Percentiles rank a stretch among this genome's conserved stretches.
Conservation (phyloP, 2,329 filamentous ascomycete genomes). For the Talaromyces sp. region DNA sequence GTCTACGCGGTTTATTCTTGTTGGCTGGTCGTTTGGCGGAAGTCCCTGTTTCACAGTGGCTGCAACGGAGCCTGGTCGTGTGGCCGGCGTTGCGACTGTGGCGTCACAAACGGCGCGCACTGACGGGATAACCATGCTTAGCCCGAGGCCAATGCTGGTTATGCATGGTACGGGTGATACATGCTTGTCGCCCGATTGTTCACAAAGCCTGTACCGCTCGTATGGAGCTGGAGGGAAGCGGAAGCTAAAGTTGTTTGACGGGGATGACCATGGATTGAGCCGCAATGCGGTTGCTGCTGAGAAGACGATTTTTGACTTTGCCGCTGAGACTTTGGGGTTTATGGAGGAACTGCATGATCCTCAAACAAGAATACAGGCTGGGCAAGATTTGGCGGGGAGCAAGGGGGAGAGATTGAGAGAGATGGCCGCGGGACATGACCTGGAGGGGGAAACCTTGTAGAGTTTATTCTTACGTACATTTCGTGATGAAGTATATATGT, state of each 20-base stretch:
- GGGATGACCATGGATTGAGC: slow-evolving; percentile 41
- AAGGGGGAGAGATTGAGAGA: slow-evolving; percentile 23
- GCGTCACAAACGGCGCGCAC: slow-evolving; percentile 37
- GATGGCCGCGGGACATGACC: slow-evolving; percentile 32
- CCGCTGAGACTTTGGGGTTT: slow-evolving; percentile 30
- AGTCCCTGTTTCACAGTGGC: slow-evolving; percentile 38
- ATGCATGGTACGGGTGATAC: slow-evolving; percentile 37
- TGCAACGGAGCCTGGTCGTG: slow-evolving; percentile 24
- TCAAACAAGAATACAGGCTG: slow-evolving; percentile 13
- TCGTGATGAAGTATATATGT: not conserved
- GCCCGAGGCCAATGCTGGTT: slow-evolving; percentile 33
- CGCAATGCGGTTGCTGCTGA: slow-evolving; percentile 34
- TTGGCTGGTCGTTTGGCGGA: slow-evolving; percentile 43
- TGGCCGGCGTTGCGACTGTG: slow-evolving; percentile 35
- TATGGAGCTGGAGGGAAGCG: slow-evolving; percentile 32
- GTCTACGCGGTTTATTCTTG: slow-evolving; percentile 33
- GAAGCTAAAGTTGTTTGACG: slow-evolving; percentile 35
- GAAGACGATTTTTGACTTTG: slow-evolving; percentile 36
- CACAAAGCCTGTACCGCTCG: slow-evolving; percentile 30
- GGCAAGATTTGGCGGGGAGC: slow-evolving; percentile 19
- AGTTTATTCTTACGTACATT: not conserved
- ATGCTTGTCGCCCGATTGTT: slow-evolving; percentile 30
- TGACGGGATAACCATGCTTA: slow-evolving; percentile 26
- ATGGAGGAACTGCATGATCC: slow-evolving; percentile 14
- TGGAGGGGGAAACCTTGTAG: slow-evolving; percentile 19